Evolutionary conservation across 148 eudicot genomes (phyloP), one percentile per base, ranked within the genome.

Genomic region (Camellia granthamiana): DNA sequence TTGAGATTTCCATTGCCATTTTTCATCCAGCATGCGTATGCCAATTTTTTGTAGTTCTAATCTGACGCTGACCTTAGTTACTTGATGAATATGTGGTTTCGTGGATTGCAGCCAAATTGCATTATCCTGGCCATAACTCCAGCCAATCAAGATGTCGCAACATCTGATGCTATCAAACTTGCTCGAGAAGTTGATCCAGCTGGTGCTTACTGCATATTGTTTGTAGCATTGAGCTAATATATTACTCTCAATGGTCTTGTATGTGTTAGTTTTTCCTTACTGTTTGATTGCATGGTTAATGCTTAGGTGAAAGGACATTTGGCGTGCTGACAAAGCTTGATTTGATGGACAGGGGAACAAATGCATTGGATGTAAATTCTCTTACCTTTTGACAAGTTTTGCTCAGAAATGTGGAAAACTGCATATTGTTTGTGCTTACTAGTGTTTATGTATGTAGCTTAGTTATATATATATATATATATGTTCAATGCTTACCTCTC

Each of bases 111-210:
- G 97, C 97, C 94, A 63, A 94, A 91, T 81, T 89, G 88, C 89
- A 90, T 92, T 67, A 92, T 94, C 60, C 88, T 94, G 75, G 98
- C 98, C 72, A 90, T 94, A 81, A 87, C 98, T 84, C 97, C 98
- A n/a, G 98, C 98, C 55, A 94, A 94, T 74, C 98, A 94, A 87
- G 98, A 94, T 83, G 77, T 94, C 54, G 98, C 98, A 13, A 94
- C 98, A 62, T 92, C 98, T 78, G 98, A 94, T 83, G 98, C 98
- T 59, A 94, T 94, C 75, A 92, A 90, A 80, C 90, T 94, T 83
- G 88, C 97, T 55, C 87, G 90, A 81, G 93, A 94, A 84, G 98
- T 94, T 44, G 98, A 94, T 70, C 97, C 97, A 4, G 38, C 89
- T 73, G 98, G 98, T 92, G 71, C 46, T 67, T 74, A 30, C 18